These are phyloP conservation scores for Tulasnella sp. DNA, from an alignment of 768 basidiomycete genomes.

Conservation along the genomic window DNA sequence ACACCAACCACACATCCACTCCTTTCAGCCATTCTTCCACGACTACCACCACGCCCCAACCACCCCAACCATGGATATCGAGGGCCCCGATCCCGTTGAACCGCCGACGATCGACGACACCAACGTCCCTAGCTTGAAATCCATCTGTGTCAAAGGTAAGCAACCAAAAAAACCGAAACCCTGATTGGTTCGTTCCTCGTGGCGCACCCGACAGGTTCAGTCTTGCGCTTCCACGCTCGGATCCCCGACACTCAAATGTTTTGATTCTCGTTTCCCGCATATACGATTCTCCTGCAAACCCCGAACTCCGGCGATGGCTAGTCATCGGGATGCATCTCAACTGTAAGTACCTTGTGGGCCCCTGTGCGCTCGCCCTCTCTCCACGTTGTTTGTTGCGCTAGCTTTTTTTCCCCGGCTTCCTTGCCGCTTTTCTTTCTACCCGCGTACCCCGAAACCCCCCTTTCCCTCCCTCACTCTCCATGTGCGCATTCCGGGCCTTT, in stretches of 20 bases:
- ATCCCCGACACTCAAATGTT: background rate
- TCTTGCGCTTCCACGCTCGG: background rate
- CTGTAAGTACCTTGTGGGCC: conserved; percentile 42
- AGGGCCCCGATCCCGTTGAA: background rate
- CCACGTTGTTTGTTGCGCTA: background rate
- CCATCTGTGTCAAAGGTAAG: conserved; percentile 12
- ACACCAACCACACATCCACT: background rate
- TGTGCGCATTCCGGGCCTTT: background rate
- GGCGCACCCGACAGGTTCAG: background rate
- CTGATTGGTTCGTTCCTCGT: conserved; percentile 7
- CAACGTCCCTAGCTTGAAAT: conserved; percentile 2
- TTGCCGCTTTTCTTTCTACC: background rate
- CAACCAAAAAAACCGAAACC: background rate
- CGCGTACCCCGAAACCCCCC: background rate
- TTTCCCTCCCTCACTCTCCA: background rate
- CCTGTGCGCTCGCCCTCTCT: background rate
- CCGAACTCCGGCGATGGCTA: conserved; percentile 33
- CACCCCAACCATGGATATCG: background rate
- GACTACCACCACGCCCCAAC: background rate
- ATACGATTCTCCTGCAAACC: conserved; percentile 4
- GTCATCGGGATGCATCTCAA: conserved; percentile 60
- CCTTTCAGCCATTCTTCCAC: background rate
- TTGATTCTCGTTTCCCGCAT: background rate
- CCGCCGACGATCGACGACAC: background rate
- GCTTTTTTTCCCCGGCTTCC: background rate